Base-by-base conservation (phyloP, 352 stramenopile species). In the Saprolegnia diclina region DNA sequence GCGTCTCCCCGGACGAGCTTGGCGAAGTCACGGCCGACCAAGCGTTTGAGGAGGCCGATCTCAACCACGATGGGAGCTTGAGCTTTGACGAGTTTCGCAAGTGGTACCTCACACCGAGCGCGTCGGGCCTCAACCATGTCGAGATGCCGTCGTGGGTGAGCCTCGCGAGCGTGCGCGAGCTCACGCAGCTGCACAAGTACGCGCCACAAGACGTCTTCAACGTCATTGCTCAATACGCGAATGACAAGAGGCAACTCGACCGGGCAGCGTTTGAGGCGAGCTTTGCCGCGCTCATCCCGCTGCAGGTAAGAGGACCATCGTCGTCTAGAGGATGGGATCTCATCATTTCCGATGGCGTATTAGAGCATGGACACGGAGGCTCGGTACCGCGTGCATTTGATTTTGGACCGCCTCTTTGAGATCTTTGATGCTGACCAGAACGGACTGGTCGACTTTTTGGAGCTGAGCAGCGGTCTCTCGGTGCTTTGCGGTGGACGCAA, bases 181-280 rank as follows among this genome's bases (percentile, higher is more conserved):
- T 95, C 76, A 96, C 88, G 0, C 84, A 90, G 38, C 56, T 95
- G 45, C 82, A 91, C 29, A 88, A 91, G 65, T 91, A 90, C 67
- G 76, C 85, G 4, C 82, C 88, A 0, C 78, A 87, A 32, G 85
- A 93, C 71, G 85, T 96, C 18, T 96, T 96, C 69, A 87, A 92
- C 67, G 78, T 93, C 10, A 92, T 96, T 74, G 88, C 88, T 14
- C 79, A 82, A n/a, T 91, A 82, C 67, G 76, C 76, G 5, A 82
- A 95, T 9, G 83, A 93, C 50, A n/a, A 4, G 2, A 59, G 11
- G 24, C 52, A 84, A 83, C 6, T 91, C 80, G 32, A 81, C 14
- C 85, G 84, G 5, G 82, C 91, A 46, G 81, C 85, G 0, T 95
- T 95, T 69, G 85, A 92, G 64, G 81, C 84, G 32, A 92, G 85